phyloP scores from a whole-genome alignment of 345 rosid species.

The Cardamine chenopodiifolia region DNA sequence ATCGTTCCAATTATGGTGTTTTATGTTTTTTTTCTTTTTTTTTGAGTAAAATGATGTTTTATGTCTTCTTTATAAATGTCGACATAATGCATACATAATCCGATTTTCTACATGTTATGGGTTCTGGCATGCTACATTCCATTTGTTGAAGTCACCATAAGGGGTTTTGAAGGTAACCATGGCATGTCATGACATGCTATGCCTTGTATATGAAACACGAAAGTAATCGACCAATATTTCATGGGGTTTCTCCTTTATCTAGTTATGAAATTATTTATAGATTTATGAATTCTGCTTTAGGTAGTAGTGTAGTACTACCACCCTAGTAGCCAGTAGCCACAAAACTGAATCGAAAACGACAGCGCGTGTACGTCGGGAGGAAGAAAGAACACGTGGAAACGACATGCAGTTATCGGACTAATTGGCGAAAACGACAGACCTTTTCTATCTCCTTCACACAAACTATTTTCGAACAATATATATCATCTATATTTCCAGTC shows the following conservation, averaged over 20 bases:
- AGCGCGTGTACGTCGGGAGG: constrained; percentile 13
- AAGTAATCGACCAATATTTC: neutral
- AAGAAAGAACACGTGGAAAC: constrained; percentile 10
- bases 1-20: neutral
- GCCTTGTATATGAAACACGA: neutral
- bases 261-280: neutral
- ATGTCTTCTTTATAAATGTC: neutral
- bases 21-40: no score
- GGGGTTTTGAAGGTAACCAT: neutral
- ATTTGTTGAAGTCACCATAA: neutral
- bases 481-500: neutral
- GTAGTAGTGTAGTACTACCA: neutral
- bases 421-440: constrained; percentile 21
- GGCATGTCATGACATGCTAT: neutral
- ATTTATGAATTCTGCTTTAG: neutral
- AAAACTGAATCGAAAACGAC: constrained; percentile 8
- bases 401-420: constrained; percentile 19
- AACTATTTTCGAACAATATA: neutral
- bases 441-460: constrained; percentile 8
- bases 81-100: neutral
- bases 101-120: neutral
- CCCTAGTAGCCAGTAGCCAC: constrained; percentile 13
- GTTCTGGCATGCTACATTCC: neutral
- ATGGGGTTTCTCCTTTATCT: neutral
- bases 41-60: no score